A percentile compares a stretch with the other conserved stretches of the same genome.
Conservation (phyloP, 2,329 filamentous ascomycete species). For the Davidsoniella neocaledoniae region DNA sequence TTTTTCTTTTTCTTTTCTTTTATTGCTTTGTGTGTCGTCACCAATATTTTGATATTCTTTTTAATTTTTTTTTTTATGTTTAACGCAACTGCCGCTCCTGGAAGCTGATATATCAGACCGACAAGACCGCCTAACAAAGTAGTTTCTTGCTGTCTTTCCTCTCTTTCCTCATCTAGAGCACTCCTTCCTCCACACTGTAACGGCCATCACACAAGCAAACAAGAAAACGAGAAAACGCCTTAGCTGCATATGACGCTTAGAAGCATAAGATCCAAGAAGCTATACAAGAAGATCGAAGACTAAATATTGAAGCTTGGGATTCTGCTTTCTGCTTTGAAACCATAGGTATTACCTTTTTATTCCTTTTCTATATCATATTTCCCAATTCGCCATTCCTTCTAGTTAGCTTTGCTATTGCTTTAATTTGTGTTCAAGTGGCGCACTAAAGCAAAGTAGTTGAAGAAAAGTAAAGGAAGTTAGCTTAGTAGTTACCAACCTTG, state of each 20-base stretch:
- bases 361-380: too few species aligned
- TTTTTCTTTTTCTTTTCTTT: neutral
- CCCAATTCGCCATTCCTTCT: too few species aligned
- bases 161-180: slow-evolving; percentile 2
- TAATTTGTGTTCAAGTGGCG: too few species aligned
- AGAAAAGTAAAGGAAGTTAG: too few species aligned
- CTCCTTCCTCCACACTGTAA: slow-evolving; percentile 1
- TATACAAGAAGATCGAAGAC: neutral
- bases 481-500: too few species aligned
- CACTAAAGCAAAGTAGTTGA: too few species aligned
- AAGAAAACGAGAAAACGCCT: neutral
- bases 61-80: neutral
- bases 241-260: neutral
- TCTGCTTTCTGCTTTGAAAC: neutral
- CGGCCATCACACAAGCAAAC: neutral
- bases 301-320: neutral
- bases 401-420: too few species aligned
- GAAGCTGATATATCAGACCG: neutral
- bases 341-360: too few species aligned
- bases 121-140: neutral
- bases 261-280: neutral
- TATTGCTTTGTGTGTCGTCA: neutral
- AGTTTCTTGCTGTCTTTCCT: slow-evolving; percentile 2
- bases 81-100: too few species aligned
- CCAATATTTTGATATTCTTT: neutral